Evolutionary conservation across 1,139 yeast species (phyloP).

Genomic region (Zhuliangozyma parablackwelliae): DNA sequence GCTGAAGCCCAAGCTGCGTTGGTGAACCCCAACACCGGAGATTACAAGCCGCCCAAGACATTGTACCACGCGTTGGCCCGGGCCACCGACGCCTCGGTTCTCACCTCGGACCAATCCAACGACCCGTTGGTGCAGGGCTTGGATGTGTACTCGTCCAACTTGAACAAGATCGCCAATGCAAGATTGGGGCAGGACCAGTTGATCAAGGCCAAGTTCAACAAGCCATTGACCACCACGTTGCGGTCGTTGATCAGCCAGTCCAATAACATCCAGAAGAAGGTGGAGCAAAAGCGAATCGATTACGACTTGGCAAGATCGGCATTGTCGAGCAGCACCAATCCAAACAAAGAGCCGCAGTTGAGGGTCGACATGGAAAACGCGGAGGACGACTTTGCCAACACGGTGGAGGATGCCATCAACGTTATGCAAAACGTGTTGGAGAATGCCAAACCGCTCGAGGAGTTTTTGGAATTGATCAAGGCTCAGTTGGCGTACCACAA

Average conservation of each 20-base stretch:
- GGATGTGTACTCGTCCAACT: slow-evolving; percentile 39
- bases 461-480: slow-evolving; percentile 62
- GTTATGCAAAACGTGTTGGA: slow-evolving; percentile 81
- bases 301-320: slow-evolving; percentile 74
- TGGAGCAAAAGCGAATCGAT: slow-evolving; percentile 72
- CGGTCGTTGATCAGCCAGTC: slow-evolving; percentile 64
- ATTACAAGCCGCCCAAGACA: slow-evolving; percentile 70
- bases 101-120: slow-evolving; percentile 44
- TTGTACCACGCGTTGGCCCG: slow-evolving; percentile 79
- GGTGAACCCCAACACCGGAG: slow-evolving; percentile 50
- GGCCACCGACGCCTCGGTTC: slow-evolving; percentile 57
- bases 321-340: slow-evolving; percentile 62
- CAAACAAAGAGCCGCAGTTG: slow-evolving; percentile 71
- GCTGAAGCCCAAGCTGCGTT: slow-evolving; percentile 81
- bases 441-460: slow-evolving; percentile 67
- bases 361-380: slow-evolving; percentile 78
- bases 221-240: slow-evolving; percentile 60
- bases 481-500: slow-evolving; percentile 86
- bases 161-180: slow-evolving; percentile 73
- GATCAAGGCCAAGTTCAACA: slow-evolving; percentile 67
- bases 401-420: slow-evolving; percentile 84
- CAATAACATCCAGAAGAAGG: slow-evolving; percentile 66
- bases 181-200: slow-evolving; percentile 79
- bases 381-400: slow-evolving; percentile 87
- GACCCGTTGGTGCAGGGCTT: slow-evolving; percentile 42